These are phyloP conservation scores for Wickerhamiella kazuoi DNA, from an alignment of 805 yeast genomes.

Conservation along the genomic window DNA sequence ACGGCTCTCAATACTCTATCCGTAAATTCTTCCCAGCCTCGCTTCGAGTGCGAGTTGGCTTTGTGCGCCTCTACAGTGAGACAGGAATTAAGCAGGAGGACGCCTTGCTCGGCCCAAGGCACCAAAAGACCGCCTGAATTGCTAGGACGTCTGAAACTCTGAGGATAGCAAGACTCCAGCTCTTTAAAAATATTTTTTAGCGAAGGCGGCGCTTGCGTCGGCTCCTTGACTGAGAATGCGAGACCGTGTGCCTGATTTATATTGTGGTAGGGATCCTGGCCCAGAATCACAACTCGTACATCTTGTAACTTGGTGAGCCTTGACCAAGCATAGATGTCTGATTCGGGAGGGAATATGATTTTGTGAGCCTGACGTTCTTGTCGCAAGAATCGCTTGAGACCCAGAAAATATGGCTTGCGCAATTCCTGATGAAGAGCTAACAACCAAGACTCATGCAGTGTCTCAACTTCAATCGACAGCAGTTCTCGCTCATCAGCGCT, in stretches of 20 bases:
- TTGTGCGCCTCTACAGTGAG: conserved; percentile 83
- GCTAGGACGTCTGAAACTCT: conserved; percentile 37
- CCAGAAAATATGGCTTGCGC: conserved; percentile 67
- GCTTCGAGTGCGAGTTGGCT: conserved; percentile 78
- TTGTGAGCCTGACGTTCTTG: conserved; percentile 29
- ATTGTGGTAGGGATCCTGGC: conserved; percentile 96
- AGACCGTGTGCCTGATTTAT: conserved; percentile 88
- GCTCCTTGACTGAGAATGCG: conserved; percentile 79
- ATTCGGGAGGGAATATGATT: conserved; percentile 59
- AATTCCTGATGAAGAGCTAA: conserved; percentile 48
- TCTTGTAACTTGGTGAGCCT: conserved; percentile 58
- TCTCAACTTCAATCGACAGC: conserved; percentile 45
- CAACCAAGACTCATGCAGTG: conserved; percentile 69
- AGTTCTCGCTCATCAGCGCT: conserved; percentile 32
- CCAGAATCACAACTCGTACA: conserved; percentile 66
- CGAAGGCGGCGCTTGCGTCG: conserved; percentile 78
- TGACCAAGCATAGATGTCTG: conserved; percentile 82
- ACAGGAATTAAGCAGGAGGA: conserved; percentile 69
- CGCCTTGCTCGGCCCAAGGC: conserved; percentile 78
- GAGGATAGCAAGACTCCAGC: conserved; percentile 47
- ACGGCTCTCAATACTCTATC: conserved; percentile 44
- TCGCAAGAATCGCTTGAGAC: conserved; percentile 45
- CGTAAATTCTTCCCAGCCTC: conserved; percentile 89
- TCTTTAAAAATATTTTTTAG: conserved; percentile 74
- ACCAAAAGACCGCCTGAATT: conserved; percentile 47